Evolutionary conservation across 345 rosid species (phyloP).

Genomic region (Firmiana major): DNA sequence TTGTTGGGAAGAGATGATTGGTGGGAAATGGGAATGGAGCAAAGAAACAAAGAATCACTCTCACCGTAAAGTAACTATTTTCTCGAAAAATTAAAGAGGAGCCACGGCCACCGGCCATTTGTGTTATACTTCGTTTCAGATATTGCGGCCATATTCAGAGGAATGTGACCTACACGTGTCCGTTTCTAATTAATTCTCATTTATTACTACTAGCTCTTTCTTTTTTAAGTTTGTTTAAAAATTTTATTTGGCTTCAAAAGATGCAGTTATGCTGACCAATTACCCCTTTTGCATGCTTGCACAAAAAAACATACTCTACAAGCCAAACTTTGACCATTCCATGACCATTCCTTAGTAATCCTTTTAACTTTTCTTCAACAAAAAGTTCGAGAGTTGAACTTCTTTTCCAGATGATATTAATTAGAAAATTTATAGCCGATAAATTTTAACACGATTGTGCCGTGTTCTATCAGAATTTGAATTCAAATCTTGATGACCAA

Average conservation of each 20-base stretch:
- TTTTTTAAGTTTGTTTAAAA: background rate
- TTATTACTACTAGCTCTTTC: background rate
- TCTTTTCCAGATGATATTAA: background rate
- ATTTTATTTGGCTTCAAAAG: background rate
- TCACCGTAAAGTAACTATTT: background rate
- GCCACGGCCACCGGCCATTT: slow-evolving; percentile 34
- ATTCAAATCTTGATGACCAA: background rate
- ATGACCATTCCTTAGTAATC: slow-evolving; percentile 16
- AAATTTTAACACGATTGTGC: background rate
- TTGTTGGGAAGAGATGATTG: no score
- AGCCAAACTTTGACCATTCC: slow-evolving; percentile 47
- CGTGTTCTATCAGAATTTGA: background rate
- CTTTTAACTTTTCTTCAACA: background rate
- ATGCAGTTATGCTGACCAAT: slow-evolving; percentile 33
- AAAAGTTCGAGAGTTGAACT: background rate
- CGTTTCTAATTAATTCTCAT: slow-evolving; percentile 1
- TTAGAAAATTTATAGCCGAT: background rate
- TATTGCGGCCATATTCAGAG: slow-evolving; percentile 52
- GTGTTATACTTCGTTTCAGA: slow-evolving; percentile 42
- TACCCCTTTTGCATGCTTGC: slow-evolving; percentile 59
- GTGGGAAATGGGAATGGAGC: background rate
- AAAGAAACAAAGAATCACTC: slow-evolving; percentile 6
- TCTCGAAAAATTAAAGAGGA: slow-evolving; percentile 17
- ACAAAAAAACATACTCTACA: slow-evolving; percentile 28
- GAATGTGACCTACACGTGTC: slow-evolving; percentile 60